Evolutionary conservation across 441 rosid genomes (phyloP).

Genomic region (Breynia disticha): DNA sequence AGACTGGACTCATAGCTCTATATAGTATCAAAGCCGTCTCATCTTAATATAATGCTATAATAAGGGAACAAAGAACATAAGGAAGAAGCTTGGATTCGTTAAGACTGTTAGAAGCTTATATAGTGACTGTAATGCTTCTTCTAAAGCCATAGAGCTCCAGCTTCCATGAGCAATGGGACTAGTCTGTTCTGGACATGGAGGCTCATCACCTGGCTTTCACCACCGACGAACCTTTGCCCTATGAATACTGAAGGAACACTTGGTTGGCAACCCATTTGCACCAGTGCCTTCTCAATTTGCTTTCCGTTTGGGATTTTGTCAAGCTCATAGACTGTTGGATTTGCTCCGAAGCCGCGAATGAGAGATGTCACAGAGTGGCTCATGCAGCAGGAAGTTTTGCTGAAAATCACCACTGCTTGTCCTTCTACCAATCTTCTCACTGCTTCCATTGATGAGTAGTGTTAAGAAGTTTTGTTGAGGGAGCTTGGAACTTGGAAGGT

Average conservation of each 20-base stretch:
- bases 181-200: slow-evolving; percentile 63
- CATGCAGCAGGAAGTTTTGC: slow-evolving; percentile 63
- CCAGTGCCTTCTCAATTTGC: slow-evolving; percentile 46
- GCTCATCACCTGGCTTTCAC: slow-evolving; percentile 59
- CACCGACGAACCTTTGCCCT: slow-evolving; percentile 54
- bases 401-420: slow-evolving; percentile 55
- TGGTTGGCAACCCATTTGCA: slow-evolving; percentile 45
- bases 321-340: slow-evolving; percentile 47
- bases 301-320: slow-evolving; percentile 42
- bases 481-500: not conserved
- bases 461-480: not conserved
- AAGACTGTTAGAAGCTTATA: not conserved
- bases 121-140: not conserved
- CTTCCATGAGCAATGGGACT: slow-evolving; percentile 37
- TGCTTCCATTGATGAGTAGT: slow-evolving; percentile 15
- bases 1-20: too few species aligned
- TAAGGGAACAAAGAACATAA: too few species aligned
- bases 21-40: too few species aligned
- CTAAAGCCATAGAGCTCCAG: slow-evolving; percentile 35
- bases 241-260: slow-evolving; percentile 71
- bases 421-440: slow-evolving; percentile 33
- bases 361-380: slow-evolving; percentile 51
- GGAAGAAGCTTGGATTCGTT: not conserved
- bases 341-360: slow-evolving; percentile 46
- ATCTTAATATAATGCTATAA: too few species aligned